phyloP scores from a whole-genome alignment of 805 yeast genomes.

The Komagataella pastoris region DNA sequence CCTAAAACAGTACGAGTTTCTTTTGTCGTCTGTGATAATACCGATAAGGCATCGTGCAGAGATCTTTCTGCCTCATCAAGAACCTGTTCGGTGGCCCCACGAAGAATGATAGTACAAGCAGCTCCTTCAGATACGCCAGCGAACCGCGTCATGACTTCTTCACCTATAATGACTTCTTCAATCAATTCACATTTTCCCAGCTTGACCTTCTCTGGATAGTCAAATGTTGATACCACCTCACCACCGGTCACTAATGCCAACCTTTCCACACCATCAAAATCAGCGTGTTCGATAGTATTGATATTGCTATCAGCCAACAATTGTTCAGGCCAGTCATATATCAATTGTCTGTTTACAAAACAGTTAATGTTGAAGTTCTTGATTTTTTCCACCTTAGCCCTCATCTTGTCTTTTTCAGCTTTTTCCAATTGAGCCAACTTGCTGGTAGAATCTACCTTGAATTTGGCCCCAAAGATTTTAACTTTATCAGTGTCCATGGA shows the following conservation, averaged over 20 bases:
- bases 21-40: conserved; percentile 84
- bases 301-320: conserved; percentile 77
- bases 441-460: conserved; percentile 89
- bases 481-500: conserved; percentile 96
- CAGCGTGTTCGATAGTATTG: conserved; percentile 95
- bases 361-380: conserved; percentile 69
- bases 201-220: conserved; percentile 74
- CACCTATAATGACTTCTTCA: conserved; percentile 91
- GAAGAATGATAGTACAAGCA: conserved; percentile 89
- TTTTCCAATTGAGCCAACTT: conserved; percentile 89
- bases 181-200: conserved; percentile 81
- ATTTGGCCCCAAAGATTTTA: conserved; percentile 94
- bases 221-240: conserved; percentile 95
- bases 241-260: conserved; percentile 96
- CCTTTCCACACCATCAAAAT: conserved; percentile 95
- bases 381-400: conserved; percentile 75
- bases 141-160: conserved; percentile 78
- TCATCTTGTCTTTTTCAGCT: conserved; percentile 93
- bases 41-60: conserved; percentile 91
- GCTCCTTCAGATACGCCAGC: conserved; percentile 94
- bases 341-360: conserved; percentile 91
- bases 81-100: conserved; percentile 98
- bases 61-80: conserved; percentile 97
- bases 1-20: conserved; percentile 89
- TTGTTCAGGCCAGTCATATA: conserved; percentile 97